These are phyloP conservation scores for Plectosphaerella cucumerina DNA, from an alignment of 2,329 filamentous ascomycete species.

Conservation along the genomic window DNA sequence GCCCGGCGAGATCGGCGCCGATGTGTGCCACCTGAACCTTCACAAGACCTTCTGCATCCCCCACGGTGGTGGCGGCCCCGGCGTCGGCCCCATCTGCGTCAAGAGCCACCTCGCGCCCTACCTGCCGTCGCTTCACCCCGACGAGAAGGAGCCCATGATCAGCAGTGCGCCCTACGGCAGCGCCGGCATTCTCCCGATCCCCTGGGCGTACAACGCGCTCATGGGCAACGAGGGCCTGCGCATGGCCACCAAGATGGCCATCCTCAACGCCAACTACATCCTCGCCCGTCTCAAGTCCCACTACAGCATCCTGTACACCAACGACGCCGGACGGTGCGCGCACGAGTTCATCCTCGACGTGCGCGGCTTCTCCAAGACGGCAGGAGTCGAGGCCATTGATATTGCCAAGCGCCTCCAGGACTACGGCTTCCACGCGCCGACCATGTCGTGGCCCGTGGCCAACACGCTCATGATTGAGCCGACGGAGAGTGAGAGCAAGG, in stretches of 20 bases:
- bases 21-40: constrained; percentile 94
- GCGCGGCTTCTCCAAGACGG: constrained; percentile 76
- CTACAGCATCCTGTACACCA: constrained; percentile 92
- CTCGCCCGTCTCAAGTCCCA: constrained; percentile 80
- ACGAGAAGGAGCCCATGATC: constrained; percentile 51
- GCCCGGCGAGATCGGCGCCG: constrained; percentile 89
- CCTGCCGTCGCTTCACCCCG: constrained; percentile 54
- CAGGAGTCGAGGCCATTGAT: constrained; percentile 86
- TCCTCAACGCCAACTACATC: constrained; percentile 98
- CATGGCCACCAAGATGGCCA: constrained; percentile 83
- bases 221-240: constrained; percentile 83
- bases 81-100: constrained; percentile 90
- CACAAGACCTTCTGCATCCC: constrained; percentile 99
- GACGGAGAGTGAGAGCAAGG: constrained; percentile 88
- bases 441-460: constrained; percentile 93
- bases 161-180: constrained; percentile 83
- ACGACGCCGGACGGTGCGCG: constrained; percentile 79
- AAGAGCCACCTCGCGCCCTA: constrained; percentile 74
- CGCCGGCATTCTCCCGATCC: constrained; percentile 89
- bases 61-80: constrained; percentile 89
- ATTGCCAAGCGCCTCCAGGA: constrained; percentile 96
- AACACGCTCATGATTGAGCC: constrained; percentile 98
- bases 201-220: constrained; percentile 91
- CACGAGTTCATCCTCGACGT: constrained; percentile 97
- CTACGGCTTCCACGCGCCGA: constrained; percentile 95